Conservation (phyloP, 1,139 yeast species). For the Candida neerlandica region DNA sequence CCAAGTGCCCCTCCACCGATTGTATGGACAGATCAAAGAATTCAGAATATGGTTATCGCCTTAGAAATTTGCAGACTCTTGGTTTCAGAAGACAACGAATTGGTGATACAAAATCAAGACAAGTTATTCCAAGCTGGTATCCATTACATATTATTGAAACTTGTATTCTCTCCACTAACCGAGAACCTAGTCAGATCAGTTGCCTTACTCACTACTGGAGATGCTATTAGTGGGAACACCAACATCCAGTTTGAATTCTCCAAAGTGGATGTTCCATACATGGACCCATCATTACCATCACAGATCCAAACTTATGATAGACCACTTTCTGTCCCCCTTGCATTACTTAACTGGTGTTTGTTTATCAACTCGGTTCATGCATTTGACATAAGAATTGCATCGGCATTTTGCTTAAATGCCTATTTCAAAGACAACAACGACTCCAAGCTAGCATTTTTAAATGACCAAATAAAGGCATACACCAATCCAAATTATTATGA, state of each 20-base stretch:
- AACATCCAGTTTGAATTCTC: constrained; percentile 70
- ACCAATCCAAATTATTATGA: constrained; percentile 25
- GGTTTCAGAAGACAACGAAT: constrained; percentile 74
- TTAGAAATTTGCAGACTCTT: constrained; percentile 75
- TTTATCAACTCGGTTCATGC: constrained; percentile 78
- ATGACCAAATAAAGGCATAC: constrained; percentile 61
- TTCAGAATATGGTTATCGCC: constrained; percentile 64
- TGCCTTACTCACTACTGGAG: constrained; percentile 77
- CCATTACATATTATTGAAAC: constrained; percentile 62
- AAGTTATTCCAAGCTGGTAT: constrained; percentile 65
- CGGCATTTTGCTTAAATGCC: constrained; percentile 66
- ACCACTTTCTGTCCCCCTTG: constrained; percentile 67
- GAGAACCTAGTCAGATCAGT: constrained; percentile 64
- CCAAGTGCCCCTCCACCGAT: constrained; percentile 34
- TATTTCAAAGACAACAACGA: constrained; percentile 66
- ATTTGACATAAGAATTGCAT: constrained; percentile 77
- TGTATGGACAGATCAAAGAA: constrained; percentile 74
- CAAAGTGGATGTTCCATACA: constrained; percentile 85
- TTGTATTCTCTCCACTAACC: constrained; percentile 67
- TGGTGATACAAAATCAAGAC: constrained; percentile 61
- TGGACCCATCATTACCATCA: constrained; percentile 77
- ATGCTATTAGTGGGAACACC: constrained; percentile 65
- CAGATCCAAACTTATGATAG: constrained; percentile 36
- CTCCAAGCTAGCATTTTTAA: constrained; percentile 63
- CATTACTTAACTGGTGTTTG: constrained; percentile 81